Base-by-base conservation (phyloP, 176 grass and related monocot species). In the Triticum turgidum region DNA sequence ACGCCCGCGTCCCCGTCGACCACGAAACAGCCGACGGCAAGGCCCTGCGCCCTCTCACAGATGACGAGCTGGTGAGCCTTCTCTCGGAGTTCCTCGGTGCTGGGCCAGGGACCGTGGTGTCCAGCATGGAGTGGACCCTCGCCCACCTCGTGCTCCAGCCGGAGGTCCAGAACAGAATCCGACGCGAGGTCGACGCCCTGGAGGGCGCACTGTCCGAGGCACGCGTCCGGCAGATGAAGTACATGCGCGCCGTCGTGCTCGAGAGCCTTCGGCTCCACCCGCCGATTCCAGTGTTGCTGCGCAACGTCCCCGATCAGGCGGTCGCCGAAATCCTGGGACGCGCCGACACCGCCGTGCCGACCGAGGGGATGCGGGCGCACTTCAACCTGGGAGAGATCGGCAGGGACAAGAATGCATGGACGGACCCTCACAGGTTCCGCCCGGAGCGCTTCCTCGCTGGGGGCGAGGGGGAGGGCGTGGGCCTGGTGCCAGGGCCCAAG, bases 401-500 rank as follows among this genome's bases (percentile, higher is more conserved):
- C 11, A 45, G 79, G 22, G 63, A 81, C 62, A 3, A 12, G 0
- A 66, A 30, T 9, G 7, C 14, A 0, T 81, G 79, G 79, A 33
- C 62, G 14, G 15, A 66, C 0, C 61, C 79, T 2, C 25, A 67
- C 9, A 68, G 74, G 78, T 94, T 91, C 83, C 67, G 69, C 38
- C 92, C 89, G 30, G 92, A 94, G 81, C 67, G 92, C 38, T 93
- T 93, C 82, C 3, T 90, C 29, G 69, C 71, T 21, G 88, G 83
- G 8, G 91, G 88, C 2, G 78, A 90, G 45, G 82, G 66, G 1
- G 62, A 49, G 41, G 62, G 63, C 6, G 79, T 81, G 6, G 25
- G 47, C 47, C 13, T 51, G 4, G 47, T 51, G 47, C 47, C 47
- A 13, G 47, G 47, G 47, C 47, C 47, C 13, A 51, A 51, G 47